Conservation (phyloP, 2,329 filamentous ascomycete genomes). For the Cercospora zeae-maydis region DNA sequence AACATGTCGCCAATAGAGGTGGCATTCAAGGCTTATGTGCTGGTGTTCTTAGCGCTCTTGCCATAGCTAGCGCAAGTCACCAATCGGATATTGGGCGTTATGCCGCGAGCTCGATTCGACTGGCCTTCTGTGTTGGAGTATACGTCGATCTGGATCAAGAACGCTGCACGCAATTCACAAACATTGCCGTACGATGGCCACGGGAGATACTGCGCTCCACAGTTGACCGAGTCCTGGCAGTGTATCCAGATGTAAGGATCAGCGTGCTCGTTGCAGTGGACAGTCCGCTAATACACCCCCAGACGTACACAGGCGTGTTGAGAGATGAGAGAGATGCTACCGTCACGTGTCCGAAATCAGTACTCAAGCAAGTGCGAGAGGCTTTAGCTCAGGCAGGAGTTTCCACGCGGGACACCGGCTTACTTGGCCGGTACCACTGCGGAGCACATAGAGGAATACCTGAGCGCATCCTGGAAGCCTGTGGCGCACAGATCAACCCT, state of each 20-base stretch:
- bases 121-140: constrained; percentile 72
- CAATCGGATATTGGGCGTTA: constrained; percentile 54
- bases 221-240: neutral
- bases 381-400: neutral
- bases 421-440: constrained; percentile 7
- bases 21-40: constrained; percentile 17
- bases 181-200: constrained; percentile 5
- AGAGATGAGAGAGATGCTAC: constrained; percentile 8
- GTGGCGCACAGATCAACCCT: neutral
- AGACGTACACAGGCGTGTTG: constrained; percentile 5
- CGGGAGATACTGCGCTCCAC: neutral
- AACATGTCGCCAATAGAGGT: neutral
- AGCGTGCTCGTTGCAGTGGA: neutral
- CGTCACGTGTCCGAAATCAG: neutral
- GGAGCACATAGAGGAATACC: neutral
- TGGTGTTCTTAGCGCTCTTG: constrained; percentile 12
- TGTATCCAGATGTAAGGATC: neutral
- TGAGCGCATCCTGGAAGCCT: neutral
- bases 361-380: neutral
- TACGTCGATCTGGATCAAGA: constrained; percentile 54
- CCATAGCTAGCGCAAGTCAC: constrained; percentile 48
- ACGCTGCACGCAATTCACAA: neutral
- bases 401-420: neutral
- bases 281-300: neutral
- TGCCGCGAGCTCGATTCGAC: constrained; percentile 60